Base-by-base conservation (phyloP, 805 yeast species). In the Candida namnaoensis region DNA sequence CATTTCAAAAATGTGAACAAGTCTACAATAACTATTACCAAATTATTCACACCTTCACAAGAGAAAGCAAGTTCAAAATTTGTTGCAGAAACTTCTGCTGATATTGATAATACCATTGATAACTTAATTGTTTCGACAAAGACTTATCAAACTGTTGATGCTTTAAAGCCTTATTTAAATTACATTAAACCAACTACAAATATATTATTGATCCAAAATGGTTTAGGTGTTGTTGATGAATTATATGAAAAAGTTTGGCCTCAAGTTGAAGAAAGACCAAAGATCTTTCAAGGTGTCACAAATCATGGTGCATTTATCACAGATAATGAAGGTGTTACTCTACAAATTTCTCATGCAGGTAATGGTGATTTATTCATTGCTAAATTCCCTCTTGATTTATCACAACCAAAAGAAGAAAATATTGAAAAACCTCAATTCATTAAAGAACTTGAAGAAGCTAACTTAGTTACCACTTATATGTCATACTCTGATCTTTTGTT, bases 201-300 rank as follows among this genome's bases (percentile, higher is more conserved):
- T 45, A 62, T 90, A 11, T 53, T 91, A 34, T 60, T 93, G 23
- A 61, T 91, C 7, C 98, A 93, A 51, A 93, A 93, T 58, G 99
- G 99, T 1, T 70, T 88, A 68, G 98, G 98, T 9, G 80, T 84
- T 23, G 65, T 75, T 7, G 84, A 83, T 10, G 68, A 70, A 35
- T 55, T 88, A 32, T 62, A 66, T 13, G 62, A 66, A 3, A 54
- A 62, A 23, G 61, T 78, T 5, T 85, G 93, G 82, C 78, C 82
- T 1, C 52, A 60, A 1, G 41, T 46, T 1, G 50, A 50, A 0
- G 36, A 44, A 0, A 60, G 78, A 41, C 96, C 97, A 4, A 66
- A 64, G 7, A 51, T 90, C 11, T 80, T 70, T 52, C 84, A 79
- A 53, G 96, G 90, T 41, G 79, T 90, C 24, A 82, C 83, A 36